Evolutionary conservation across 176 grass and related monocot species (phyloP), one percentile per base, ranked within the genome.

Genomic region (Raddia distichophylla): DNA sequence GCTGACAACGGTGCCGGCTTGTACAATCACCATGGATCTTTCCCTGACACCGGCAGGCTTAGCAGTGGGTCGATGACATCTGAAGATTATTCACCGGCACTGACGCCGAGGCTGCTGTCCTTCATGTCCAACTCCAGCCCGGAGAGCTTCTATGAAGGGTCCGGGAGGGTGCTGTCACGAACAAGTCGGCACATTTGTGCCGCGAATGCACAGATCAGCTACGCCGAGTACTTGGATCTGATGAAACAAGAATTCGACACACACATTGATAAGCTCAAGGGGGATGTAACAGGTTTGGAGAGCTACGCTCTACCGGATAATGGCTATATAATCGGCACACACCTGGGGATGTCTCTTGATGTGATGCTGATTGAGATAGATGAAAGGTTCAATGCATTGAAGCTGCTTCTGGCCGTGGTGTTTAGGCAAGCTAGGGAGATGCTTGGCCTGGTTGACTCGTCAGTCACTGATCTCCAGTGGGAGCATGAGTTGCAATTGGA

Each of bases 401-500:
- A 94, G 80, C 48, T 87, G 70, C 45, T 89, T 52, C 86, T 99
- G 67, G 86, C 59, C n/a, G 62, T 75, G 33, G 89, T 91, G 65
- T 99, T 95, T 66, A 82, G 66, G 42, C 83, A 95, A 81, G 88
- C 88, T 19, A 77, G 18, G 49, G 89, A 86, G 61, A 90, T 89
- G 72, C 65, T 94, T 60, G 88, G 59, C 33, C 85, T 60, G 18
- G 37, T 76, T 66, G 88, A 89, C 60, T 53, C 53, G 58, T 90
- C 76, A 5, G 68, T 90, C 7, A 71, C 83, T 73, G 93, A 99
- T 79, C 75, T 90, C 19, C 87, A 93, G 74, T 93, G 74, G 84
- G 90, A 95, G 20, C 73, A 95, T 74, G 86, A 93, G 55, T 80
- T 95, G 83, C 96, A 95, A 48, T 51, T 86, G 84, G 89, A 95